These are phyloP conservation scores for Lecanicillium sp. DNA, from an alignment of 2,329 filamentous ascomycete species.

Conservation along the genomic window DNA sequence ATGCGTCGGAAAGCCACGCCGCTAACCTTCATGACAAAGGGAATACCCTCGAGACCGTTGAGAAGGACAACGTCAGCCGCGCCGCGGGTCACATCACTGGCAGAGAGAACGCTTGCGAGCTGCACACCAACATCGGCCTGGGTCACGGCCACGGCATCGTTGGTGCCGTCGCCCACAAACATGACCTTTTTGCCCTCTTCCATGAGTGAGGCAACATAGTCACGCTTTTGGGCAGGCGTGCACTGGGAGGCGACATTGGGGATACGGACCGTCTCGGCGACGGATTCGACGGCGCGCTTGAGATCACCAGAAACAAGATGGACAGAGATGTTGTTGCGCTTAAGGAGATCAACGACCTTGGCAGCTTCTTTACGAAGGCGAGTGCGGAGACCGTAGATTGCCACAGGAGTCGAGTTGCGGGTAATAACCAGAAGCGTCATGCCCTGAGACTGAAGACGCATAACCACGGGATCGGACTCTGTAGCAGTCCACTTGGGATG, in stretches of 20 bases:
- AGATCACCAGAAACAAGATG: conserved; percentile 52
- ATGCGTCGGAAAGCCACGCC: conserved; percentile 30
- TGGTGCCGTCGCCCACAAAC: conserved; percentile 57
- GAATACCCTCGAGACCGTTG: conserved; percentile 39
- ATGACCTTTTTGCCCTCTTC: conserved; percentile 29
- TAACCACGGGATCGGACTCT: conserved; percentile 13
- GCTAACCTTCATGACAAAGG: conserved; percentile 41
- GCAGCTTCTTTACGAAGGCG: conserved; percentile 28
- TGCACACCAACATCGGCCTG: conserved; percentile 53
- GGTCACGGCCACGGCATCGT: conserved; percentile 53
- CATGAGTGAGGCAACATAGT: conserved; percentile 37
- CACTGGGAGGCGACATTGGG: conserved; percentile 34
- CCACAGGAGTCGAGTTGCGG: conserved; percentile 21
- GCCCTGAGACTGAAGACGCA: conserved; percentile 12
- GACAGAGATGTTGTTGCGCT: conserved; percentile 35
- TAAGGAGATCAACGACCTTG: conserved; percentile 35
- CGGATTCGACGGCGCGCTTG: conserved; percentile 33
- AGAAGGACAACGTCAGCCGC: conserved; percentile 52
- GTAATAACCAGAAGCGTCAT: conserved; percentile 21
- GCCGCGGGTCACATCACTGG: conserved; percentile 44
- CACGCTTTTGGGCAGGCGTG: conserved; percentile 44
- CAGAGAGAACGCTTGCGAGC: conserved; percentile 33
- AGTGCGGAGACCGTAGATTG: conserved; percentile 40
- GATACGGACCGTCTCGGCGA: conserved; percentile 34
- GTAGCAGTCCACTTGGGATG: conserved; percentile 35